Evolutionary conservation across 2,329 filamentous ascomycete genomes (phyloP), one percentile per base, ranked within the genome.

Genomic region (Venturia aucupariae): DNA sequence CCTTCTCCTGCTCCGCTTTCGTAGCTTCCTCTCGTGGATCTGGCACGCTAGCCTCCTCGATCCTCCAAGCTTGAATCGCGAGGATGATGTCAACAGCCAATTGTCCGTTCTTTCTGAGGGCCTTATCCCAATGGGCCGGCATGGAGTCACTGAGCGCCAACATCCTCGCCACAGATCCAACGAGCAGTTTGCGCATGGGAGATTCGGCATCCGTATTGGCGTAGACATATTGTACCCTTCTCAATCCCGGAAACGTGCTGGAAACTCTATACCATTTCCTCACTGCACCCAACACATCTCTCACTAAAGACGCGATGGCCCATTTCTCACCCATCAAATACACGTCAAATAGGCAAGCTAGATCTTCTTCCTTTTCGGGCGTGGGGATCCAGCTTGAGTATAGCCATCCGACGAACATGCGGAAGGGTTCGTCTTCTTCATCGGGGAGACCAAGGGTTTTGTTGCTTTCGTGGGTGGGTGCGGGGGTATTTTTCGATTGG

Each of bases 281-380:
- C 24, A 82, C 79, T 0, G 76, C 74, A 63, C 81, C 78, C 61
- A 83, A 75, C 17, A 81, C 77, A 63, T 82, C 80, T 19, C 76
- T 70, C 42, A 78, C 73, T 19, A 84, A 73, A n/a, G 71, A 71
- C 2, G 76, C 72, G 66, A 82, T 82, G 67, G 78, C 73, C 73
- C 81, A 80, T 67, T 81, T 82, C 72, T 82, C 79, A 39, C 77
- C 76, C 75, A 83, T 80, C 57, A 83, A 76, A 71, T 83, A 83
- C 41, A 84, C 75, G 65, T 83, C 81, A 68, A 82, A 79, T n/a
- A 82, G 73, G 0, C 74, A 70, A 19, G 75, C 76, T 4, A 84
- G 74, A 65, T 83, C 81, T 42, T 79, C 75, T 70, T 84, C 81
- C 65, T 80, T 76, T 63, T 75, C 74, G 0, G 81, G 79, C 0